Evolutionary conservation across 208 protist genomes (phyloP).

Genomic region (Leishmania guyanensis): DNA sequence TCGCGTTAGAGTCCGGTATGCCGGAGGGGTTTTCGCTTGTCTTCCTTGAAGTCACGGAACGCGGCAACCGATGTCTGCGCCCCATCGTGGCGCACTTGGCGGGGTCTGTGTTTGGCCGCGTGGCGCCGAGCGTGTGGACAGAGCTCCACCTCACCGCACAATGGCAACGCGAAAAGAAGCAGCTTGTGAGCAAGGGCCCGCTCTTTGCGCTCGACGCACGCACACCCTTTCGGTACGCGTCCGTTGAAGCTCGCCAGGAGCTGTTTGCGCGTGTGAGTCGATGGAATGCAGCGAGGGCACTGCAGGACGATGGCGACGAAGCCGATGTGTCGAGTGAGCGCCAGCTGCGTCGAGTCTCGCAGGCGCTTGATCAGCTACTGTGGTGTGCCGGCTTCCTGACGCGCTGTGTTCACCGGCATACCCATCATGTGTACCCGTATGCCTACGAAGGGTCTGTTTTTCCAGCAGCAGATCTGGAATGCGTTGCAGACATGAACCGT

Average conservation of each 20-base stretch:
- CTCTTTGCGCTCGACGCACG: slow-evolving; percentile 44
- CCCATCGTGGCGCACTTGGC: slow-evolving; percentile 50
- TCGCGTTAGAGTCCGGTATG: slow-evolving; percentile 55
- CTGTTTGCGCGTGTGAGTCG: slow-evolving; percentile 49
- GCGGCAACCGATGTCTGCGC: slow-evolving; percentile 45
- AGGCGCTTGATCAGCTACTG: slow-evolving; percentile 23
- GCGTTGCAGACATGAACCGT: slow-evolving; percentile 31
- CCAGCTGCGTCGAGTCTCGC: neutral
- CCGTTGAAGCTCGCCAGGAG: slow-evolving; percentile 60
- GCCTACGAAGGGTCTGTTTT: slow-evolving; percentile 63
- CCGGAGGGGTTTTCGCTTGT: slow-evolving; percentile 79
- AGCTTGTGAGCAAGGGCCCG: slow-evolving; percentile 14
- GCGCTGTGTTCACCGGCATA: slow-evolving; percentile 7
- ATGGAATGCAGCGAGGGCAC: slow-evolving; percentile 37
- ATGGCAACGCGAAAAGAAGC: slow-evolving; percentile 59
- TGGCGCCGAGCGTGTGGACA: slow-evolving; percentile 45
- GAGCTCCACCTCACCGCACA: slow-evolving; percentile 76
- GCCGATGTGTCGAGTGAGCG: neutral
- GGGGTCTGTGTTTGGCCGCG: slow-evolving; percentile 35
- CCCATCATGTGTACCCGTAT: slow-evolving; percentile 13
- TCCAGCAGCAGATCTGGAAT: slow-evolving; percentile 59
- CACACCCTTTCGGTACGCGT: slow-evolving; percentile 52
- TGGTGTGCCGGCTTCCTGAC: slow-evolving; percentile 29
- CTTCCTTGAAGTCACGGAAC: slow-evolving; percentile 49
- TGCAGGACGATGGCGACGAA: slow-evolving; percentile 1